Evolutionary conservation across 371 early-diverging fungal species (phyloP).

Genomic region (Mucor velutinosus): DNA sequence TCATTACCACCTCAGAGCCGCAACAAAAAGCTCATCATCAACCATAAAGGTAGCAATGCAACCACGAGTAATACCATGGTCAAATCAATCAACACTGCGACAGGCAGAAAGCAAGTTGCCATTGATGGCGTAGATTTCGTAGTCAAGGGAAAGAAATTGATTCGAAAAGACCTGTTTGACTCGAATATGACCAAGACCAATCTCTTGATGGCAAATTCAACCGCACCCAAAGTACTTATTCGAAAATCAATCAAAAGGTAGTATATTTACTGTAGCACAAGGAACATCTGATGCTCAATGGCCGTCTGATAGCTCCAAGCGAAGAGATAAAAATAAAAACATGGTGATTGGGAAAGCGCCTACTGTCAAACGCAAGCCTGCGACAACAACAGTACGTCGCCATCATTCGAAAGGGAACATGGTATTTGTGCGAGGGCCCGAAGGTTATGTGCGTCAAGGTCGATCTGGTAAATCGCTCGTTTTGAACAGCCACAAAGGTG

Average conservation of each 20-base stretch:
- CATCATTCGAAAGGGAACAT: conserved; percentile 45
- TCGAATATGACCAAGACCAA: conserved; percentile 9
- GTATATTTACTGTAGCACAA: not conserved
- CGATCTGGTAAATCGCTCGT: conserved; percentile 35
- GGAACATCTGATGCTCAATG: not conserved
- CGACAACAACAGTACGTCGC: not conserved
- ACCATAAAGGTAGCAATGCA: conserved; percentile 9
- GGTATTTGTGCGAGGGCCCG: conserved; percentile 36
- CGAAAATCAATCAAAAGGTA: conserved; percentile 25
- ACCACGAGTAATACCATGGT: conserved; percentile 7
- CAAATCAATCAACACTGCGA: conserved; percentile 10
- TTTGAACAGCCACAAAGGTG: conserved; percentile 17
- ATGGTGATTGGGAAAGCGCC: conserved; percentile 25
- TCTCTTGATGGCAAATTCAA: not conserved
- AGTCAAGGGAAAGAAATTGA: conserved; percentile 46
- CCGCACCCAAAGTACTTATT: conserved; percentile 20
- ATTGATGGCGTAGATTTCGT: conserved; percentile 48
- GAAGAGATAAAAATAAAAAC: conserved; percentile 23
- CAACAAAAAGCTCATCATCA: conserved; percentile 17
- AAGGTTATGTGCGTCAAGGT: conserved; percentile 48
- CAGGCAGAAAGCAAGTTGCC: conserved; percentile 39
- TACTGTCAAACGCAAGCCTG: not conserved
- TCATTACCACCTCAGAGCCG: conserved; percentile 7
- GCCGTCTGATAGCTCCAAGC: not conserved
- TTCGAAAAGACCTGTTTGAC: conserved; percentile 36